Evolutionary conservation across 208 protist genomes (phyloP).

Genomic region (Acanthamoeba culbertsoni): DNA sequence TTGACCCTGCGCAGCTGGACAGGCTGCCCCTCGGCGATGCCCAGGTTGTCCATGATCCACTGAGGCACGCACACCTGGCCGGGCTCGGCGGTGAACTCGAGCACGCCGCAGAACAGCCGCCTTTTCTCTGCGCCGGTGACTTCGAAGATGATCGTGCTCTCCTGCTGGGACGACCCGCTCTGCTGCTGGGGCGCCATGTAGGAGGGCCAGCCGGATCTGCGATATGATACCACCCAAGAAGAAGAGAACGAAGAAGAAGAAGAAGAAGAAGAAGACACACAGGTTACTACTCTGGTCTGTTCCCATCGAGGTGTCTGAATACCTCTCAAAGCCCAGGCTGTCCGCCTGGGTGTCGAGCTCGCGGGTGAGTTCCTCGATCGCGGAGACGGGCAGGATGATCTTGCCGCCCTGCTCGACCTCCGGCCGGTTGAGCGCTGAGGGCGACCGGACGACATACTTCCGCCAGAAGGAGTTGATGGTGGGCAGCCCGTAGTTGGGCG

Average conservation of each 20-base stretch:
- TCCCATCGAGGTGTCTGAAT: too few species aligned
- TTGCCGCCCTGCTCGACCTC: constrained; percentile 50
- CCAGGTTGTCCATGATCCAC: constrained; percentile 55
- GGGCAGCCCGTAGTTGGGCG: constrained; percentile 1
- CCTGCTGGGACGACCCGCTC: background rate
- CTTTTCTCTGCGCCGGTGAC: background rate
- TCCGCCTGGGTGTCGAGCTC: constrained; percentile 16
- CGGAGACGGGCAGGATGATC: constrained; percentile 32
- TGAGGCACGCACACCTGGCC: background rate
- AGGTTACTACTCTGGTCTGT: too few species aligned
- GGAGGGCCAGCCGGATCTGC: background rate
- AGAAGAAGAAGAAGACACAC: too few species aligned
- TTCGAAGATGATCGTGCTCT: constrained; percentile 48
- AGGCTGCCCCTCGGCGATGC: background rate
- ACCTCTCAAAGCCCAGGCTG: constrained; percentile 3
- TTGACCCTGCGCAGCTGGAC: constrained; percentile 49
- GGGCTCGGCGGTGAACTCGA: constrained; percentile 12
- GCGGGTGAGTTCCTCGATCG: constrained; percentile 1
- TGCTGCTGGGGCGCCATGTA: background rate
- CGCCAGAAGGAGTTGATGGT: constrained; percentile 48
- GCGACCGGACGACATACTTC: background rate
- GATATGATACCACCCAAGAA: background rate
- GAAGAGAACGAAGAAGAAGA: background rate
- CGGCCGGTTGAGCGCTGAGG: background rate
- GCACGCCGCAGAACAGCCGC: constrained; percentile 29